Conservation (phyloP, 2,329 filamentous ascomycete species). For the Cryphonectria nitschkei region DNA sequence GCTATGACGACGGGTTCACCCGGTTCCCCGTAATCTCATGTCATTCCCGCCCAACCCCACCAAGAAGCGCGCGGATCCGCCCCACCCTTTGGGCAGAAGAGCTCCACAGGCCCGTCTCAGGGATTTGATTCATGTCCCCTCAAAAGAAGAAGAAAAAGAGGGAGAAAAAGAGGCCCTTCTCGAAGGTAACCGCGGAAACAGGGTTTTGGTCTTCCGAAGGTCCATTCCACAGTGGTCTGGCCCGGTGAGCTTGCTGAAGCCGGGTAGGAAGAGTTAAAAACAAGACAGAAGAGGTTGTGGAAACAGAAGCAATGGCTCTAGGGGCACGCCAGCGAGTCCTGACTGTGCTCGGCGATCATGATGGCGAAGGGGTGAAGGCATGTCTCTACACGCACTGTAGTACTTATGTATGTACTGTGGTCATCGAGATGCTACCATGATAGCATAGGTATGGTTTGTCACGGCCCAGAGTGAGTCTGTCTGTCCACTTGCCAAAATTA, state of each 20-base stretch:
- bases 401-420: background rate
- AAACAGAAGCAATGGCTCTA: background rate
- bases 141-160: too few relatives aligned
- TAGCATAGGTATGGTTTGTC: background rate
- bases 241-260: background rate
- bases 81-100: background rate
- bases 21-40: constrained; percentile 6
- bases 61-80: background rate
- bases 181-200: too few relatives aligned
- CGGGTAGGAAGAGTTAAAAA: background rate
- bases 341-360: background rate
- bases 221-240: background rate
- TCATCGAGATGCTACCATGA: background rate
- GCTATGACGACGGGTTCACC: constrained; percentile 2
- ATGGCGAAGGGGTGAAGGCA: background rate
- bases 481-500: background rate
- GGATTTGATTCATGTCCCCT: background rate
- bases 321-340: background rate
- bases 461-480: background rate
- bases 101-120: background rate
- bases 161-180: background rate
- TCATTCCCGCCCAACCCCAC: background rate
- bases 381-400: constrained; percentile 1
- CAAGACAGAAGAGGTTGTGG: background rate
- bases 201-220: too few relatives aligned